Evolutionary conservation across 2,329 filamentous ascomycete species (phyloP).

Genomic region (Phialemonium atrogriseum): DNA sequence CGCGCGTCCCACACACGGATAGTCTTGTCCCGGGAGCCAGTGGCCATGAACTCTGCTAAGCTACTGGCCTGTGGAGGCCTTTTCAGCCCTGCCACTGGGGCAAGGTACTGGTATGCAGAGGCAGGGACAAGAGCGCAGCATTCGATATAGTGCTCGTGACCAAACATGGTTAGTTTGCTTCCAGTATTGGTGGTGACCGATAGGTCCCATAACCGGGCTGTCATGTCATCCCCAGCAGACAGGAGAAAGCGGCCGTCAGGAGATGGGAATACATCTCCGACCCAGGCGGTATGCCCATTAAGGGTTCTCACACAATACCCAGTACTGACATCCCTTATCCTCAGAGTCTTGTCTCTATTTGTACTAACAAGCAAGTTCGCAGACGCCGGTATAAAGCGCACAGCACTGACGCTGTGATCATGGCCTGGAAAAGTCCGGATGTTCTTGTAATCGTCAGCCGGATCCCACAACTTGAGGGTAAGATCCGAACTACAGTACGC

Average conservation of each 20-base stretch:
- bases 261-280: conserved; percentile 79
- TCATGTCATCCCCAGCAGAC: conserved; percentile 76
- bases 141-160: conserved; percentile 79
- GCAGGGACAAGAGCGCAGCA: conserved; percentile 83
- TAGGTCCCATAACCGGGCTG: conserved; percentile 78
- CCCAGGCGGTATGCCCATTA: conserved; percentile 78
- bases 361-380: conserved; percentile 82
- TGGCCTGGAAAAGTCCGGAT: conserved; percentile 85
- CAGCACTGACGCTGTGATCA: conserved; percentile 83
- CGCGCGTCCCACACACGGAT: conserved; percentile 85
- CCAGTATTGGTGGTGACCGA: conserved; percentile 58
- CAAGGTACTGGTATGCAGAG: conserved; percentile 67
- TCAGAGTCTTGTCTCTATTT: conserved; percentile 74
- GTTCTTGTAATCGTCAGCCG: conserved; percentile 87
- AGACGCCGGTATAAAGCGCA: conserved; percentile 78
- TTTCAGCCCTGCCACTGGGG: conserved; percentile 71
- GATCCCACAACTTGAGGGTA: conserved; percentile 94
- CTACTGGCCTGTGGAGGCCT: conserved; percentile 67
- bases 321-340: conserved; percentile 89
- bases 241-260: conserved; percentile 76
- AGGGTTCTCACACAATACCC: conserved; percentile 92
- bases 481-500: conserved; percentile 80
- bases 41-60: conserved; percentile 81
- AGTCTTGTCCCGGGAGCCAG: conserved; percentile 81
- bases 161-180: conserved; percentile 71